These are phyloP conservation scores for Saitozyma podzolica DNA, from an alignment of 768 basidiomycete species.

Conservation along the genomic window DNA sequence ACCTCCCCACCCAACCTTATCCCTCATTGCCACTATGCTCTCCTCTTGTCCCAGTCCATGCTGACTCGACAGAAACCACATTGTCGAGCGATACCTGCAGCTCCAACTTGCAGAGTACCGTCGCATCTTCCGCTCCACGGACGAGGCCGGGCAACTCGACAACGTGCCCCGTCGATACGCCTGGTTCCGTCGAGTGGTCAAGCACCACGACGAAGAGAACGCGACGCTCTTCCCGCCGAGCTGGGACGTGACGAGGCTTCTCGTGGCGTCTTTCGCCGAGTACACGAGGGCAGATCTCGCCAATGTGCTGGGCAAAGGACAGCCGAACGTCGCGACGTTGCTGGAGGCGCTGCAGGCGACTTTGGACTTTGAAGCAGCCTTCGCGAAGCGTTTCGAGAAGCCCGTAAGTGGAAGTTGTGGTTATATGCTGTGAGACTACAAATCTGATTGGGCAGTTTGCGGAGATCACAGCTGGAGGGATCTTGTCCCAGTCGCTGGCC, in stretches of 20 bases:
- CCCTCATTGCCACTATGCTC: neutral
- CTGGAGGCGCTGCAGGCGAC: slow-evolving; percentile 85
- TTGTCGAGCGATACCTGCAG: slow-evolving; percentile 84
- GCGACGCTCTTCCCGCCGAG: slow-evolving; percentile 76
- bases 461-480: slow-evolving; percentile 25
- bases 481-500: neutral
- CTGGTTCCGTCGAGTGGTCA: slow-evolving; percentile 86
- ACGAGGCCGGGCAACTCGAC: slow-evolving; percentile 93
- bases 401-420: slow-evolving; percentile 67
- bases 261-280: slow-evolving; percentile 83
- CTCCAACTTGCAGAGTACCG: slow-evolving; percentile 93
- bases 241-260: slow-evolving; percentile 81
- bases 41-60: neutral
- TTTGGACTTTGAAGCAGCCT: slow-evolving; percentile 79
- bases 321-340: slow-evolving; percentile 70
- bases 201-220: slow-evolving; percentile 83
- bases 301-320: slow-evolving; percentile 74
- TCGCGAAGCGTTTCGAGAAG: slow-evolving; percentile 78
- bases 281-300: slow-evolving; percentile 90
- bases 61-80: slow-evolving; percentile 56
- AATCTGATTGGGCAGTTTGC: slow-evolving; percentile 32
- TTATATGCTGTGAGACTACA: slow-evolving; percentile 61
- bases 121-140: slow-evolving; percentile 86
- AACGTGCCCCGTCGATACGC: slow-evolving; percentile 89
- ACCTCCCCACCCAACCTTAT: neutral